These are phyloP conservation scores for Ophiostoma piceae DNA, from an alignment of 2,329 filamentous ascomycete genomes.

Conservation along the genomic window DNA sequence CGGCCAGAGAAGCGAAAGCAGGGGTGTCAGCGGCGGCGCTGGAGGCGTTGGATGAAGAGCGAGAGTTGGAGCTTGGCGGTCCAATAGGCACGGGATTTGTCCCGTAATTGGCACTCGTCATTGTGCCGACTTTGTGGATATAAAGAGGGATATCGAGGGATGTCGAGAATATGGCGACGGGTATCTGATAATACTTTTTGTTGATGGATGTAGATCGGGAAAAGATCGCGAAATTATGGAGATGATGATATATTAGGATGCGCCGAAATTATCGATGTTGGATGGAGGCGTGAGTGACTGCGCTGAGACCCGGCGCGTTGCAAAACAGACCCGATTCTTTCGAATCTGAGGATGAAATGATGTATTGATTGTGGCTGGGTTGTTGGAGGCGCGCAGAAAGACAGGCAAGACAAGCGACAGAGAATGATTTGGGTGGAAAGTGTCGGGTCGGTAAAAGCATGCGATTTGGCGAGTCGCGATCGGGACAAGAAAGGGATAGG, in stretches of 20 bases:
- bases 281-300: background rate
- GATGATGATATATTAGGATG: background rate
- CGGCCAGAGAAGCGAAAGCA: background rate
- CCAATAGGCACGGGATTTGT: slow-evolving; percentile 4
- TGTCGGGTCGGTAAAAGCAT: background rate
- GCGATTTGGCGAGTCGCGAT: slow-evolving; percentile 13
- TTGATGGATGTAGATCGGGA: background rate
- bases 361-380: background rate
- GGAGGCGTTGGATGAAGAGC: background rate
- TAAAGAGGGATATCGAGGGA: background rate
- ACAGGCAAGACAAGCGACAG: background rate
- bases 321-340: background rate
- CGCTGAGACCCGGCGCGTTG: slow-evolving; percentile 10
- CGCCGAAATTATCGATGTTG: background rate
- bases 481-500: background rate
- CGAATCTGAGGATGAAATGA: background rate
- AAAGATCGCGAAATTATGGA: background rate
- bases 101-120: background rate
- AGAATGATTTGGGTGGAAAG: background rate
- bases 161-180: background rate
- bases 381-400: background rate
- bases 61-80: background rate
- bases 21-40: background rate
- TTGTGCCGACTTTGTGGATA: background rate
- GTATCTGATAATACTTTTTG: background rate